A percentile compares a stretch with the other conserved stretches of the same genome.
phyloP scores from a whole-genome alignment of 2,329 filamentous ascomycete genomes.

The Pseudocercospora cruenta region DNA sequence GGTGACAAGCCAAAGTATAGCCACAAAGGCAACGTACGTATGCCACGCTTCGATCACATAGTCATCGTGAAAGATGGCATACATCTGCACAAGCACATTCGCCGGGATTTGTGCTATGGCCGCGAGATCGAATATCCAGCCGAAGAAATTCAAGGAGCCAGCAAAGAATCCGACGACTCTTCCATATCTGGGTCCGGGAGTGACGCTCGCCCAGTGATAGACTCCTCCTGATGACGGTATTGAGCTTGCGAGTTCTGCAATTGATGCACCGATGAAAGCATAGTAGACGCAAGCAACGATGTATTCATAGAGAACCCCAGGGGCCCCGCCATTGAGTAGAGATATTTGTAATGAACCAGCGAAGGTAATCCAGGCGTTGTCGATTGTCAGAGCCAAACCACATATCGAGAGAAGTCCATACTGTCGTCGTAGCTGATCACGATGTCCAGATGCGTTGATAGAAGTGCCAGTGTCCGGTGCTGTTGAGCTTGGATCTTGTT shows the following conservation, averaged over 20 bases:
- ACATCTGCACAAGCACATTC: conserved; percentile 65
- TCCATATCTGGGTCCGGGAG: conserved; percentile 38
- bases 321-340: conserved; percentile 46
- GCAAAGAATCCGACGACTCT: conserved; percentile 42
- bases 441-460: conserved; percentile 68
- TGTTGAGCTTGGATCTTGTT: not conserved
- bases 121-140: conserved; percentile 66
- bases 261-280: conserved; percentile 45
- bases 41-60: conserved; percentile 61
- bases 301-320: conserved; percentile 43
- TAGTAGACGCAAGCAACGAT: conserved; percentile 41
- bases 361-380: conserved; percentile 67
- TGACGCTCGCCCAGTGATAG: conserved; percentile 42
- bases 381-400: conserved; percentile 62
- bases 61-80: conserved; percentile 60
- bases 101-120: conserved; percentile 62
- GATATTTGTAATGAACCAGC: conserved; percentile 63
- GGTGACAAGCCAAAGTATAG: conserved; percentile 59
- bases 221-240: conserved; percentile 59
- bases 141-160: conserved; percentile 56
- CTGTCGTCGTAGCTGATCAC: conserved; percentile 65
- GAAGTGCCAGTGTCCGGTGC: conserved; percentile 42
- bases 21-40: conserved; percentile 61
- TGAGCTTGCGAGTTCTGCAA: conserved; percentile 58
- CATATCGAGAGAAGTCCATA: conserved; percentile 64